phyloP scores from a whole-genome alignment of 306 rosid species.

The Trichosanthes truncata region DNA sequence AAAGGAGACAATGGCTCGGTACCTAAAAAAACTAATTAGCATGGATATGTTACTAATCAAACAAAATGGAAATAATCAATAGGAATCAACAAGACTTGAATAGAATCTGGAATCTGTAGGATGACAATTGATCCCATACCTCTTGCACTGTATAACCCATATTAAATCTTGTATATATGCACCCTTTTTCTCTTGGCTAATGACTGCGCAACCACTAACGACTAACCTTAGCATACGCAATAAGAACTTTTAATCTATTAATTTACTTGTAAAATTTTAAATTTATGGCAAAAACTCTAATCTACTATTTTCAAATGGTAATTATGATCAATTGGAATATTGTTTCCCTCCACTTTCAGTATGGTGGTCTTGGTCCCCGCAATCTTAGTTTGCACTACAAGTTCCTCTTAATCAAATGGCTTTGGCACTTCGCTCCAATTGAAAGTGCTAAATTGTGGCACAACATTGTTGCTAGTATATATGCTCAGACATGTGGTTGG shows the following conservation, averaged over 20 bases:
- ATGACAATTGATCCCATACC: background rate
- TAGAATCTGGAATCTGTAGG: background rate
- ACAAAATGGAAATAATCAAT: background rate
- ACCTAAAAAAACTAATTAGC: conserved; percentile 43
- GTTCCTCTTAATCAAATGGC: background rate
- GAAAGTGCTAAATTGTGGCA: background rate
- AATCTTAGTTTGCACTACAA: background rate
- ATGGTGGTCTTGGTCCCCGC: background rate
- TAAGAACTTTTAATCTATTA: background rate
- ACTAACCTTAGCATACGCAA: background rate
- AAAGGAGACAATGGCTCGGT: conserved; percentile 61
- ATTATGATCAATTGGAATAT: background rate
- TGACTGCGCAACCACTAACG: background rate
- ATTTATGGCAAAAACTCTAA: background rate
- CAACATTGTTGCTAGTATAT: background rate
- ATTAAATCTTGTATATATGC: background rate
- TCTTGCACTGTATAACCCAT: background rate
- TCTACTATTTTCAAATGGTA: background rate
- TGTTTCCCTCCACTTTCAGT: background rate
- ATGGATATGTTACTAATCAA: background rate
- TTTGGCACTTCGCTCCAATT: background rate
- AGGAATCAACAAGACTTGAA: background rate
- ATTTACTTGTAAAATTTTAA: background rate
- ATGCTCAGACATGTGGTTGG: background rate
- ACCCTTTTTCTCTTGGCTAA: background rate